phyloP scores from a whole-genome alignment of 163 green algal genomes.

The Scenedesmus sp. region DNA sequence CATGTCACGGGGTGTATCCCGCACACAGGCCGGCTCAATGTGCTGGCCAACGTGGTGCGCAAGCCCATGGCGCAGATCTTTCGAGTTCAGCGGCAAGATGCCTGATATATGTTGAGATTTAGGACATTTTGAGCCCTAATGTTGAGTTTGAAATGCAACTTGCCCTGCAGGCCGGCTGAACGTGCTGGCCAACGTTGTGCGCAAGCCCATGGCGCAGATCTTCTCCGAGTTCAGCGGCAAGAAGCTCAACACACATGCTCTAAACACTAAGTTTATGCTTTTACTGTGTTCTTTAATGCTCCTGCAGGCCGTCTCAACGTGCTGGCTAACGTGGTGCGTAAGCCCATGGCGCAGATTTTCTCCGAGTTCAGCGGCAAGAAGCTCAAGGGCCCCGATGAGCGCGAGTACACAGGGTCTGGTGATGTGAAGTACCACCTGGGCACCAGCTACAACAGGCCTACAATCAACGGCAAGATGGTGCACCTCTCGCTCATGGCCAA shows the following conservation, averaged over 20 bases:
- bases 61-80: slow-evolving; percentile 98
- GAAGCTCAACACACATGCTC: slow-evolving; percentile 20
- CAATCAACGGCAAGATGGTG: slow-evolving; percentile 88
- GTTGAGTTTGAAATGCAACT: background rate
- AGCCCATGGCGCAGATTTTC: slow-evolving; percentile 98
- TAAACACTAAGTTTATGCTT: background rate
- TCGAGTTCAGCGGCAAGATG: slow-evolving; percentile 89
- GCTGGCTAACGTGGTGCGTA: slow-evolving; percentile 98
- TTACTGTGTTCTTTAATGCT: background rate
- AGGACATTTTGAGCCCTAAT: no score
- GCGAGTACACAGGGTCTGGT: slow-evolving; percentile 24
- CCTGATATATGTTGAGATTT: background rate
- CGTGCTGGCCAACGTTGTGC: slow-evolving; percentile 98
- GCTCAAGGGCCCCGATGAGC: slow-evolving; percentile 31
- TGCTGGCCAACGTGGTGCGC: slow-evolving; percentile 98
- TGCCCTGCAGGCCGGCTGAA: slow-evolving; percentile 91
- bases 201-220: slow-evolving; percentile 98
- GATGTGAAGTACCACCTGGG: background rate
- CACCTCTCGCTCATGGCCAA: slow-evolving; percentile 98
- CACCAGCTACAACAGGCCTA: slow-evolving; percentile 94
- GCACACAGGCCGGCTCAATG: slow-evolving; percentile 91
- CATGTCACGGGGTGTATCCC: background rate
- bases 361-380: slow-evolving; percentile 90
- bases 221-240: slow-evolving; percentile 94
- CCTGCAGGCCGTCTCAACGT: slow-evolving; percentile 95